Percentiles rank a stretch among this genome's conserved stretches.
phyloP scores from a whole-genome alignment of 345 rosid species.

The Cochlearia excelsa region DNA sequence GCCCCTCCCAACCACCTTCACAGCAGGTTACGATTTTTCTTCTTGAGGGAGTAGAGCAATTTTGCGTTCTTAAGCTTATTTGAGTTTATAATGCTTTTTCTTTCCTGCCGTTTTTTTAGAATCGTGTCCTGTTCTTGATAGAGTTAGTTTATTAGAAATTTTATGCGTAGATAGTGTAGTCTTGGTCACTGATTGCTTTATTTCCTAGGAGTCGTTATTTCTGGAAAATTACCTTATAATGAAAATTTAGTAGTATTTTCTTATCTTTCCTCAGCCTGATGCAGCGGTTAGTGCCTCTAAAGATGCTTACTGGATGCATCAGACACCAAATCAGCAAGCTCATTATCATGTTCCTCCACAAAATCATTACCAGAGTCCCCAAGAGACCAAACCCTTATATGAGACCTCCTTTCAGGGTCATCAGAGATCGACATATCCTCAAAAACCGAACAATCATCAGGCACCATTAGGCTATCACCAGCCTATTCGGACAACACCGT shows the following conservation, averaged over 20 bases:
- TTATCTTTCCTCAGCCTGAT: constrained; percentile 53
- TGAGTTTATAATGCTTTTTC: constrained; percentile 1
- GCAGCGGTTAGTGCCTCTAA: constrained; percentile 54
- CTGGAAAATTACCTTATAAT: constrained; percentile 1
- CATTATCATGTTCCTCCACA: constrained; percentile 58
- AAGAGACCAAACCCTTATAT: constrained; percentile 56
- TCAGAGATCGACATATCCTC: constrained; percentile 54
- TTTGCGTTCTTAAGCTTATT: constrained; percentile 10
- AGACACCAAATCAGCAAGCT: constrained; percentile 53
- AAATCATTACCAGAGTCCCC: constrained; percentile 56
- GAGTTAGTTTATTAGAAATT: constrained; percentile 10
- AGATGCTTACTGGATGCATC: constrained; percentile 72
- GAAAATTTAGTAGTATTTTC: constrained; percentile 15
- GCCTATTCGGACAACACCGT: constrained; percentile 47
- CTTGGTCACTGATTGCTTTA: constrained; percentile 16
- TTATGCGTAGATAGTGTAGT: constrained; percentile 20
- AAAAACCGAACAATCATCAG: constrained; percentile 47
- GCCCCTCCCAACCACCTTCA: constrained; percentile 53
- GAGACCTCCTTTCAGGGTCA: constrained; percentile 67
- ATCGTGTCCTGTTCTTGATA: constrained; percentile 6
- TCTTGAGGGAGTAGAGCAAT: constrained; percentile 18
- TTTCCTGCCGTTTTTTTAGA: constrained; percentile 1
- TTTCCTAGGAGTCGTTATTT: constrained; percentile 3
- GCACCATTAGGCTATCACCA: constrained; percentile 47
- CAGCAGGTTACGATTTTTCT: constrained; percentile 60